Base-by-base conservation (phyloP, 148 eudicot species). In the Beta vulgaris region DNA sequence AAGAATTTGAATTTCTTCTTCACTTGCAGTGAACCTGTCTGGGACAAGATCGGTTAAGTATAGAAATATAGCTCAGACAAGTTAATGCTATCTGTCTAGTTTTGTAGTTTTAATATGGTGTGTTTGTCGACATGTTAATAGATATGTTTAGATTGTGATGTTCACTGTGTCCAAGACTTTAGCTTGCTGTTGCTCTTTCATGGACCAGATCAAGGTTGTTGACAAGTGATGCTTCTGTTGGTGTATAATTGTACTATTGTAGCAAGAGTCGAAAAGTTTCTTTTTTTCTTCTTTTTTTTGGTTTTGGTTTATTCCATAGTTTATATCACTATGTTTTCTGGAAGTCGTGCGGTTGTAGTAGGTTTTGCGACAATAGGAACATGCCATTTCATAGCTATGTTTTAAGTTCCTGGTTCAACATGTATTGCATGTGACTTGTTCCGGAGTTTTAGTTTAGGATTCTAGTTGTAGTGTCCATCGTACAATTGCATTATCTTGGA, bases 1-100 rank as follows among this genome's bases (percentile, higher is more conserved):
- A 31, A 54, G 34, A 28, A 36, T 16, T 14, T 12, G 25, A 26
- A 28, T 74, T 34, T 63, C 36, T 19, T 68, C 53, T 58, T 34
- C 43, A 29, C 34, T 44, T 74, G 78, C 82, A 79, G 82, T 79
- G 74, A 79, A 36, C 61, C 64, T 51, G 61, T 15, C 37, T n/a
- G 48, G 26, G 43, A 57, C 32, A 21, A 36, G 69, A 44, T 49
- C 28, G 46, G 40, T 68, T 60, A 73, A 74, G 43, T 13, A 16
- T 46, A 34, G 15, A 11, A 44, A 36, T 28, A 28, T 43, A 73
- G 43, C 16, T 73, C 55, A 61, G 57, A 26, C 25, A 37, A 51
- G 63, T 51, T 36, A 25, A 34, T n/a, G 32, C 19, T 40, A 44
- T 32, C 36, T 55, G 6, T 35, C 36, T 16, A 34, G 37, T 23